Conservation (phyloP, 208 protist genomes). For the Trypanosoma vivax region DNA sequence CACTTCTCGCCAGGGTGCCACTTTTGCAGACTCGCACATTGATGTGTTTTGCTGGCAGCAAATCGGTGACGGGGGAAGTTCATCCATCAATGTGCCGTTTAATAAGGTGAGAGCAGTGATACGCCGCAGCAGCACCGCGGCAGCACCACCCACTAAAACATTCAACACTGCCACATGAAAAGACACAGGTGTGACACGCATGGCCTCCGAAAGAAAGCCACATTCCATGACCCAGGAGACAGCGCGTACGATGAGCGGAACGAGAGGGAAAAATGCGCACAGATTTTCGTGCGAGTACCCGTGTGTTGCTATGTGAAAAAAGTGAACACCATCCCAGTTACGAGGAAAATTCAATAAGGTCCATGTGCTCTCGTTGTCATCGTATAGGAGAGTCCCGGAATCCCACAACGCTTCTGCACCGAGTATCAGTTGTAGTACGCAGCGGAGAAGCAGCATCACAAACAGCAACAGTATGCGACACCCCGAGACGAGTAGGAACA, state of each 20-base stretch:
- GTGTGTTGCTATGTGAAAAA: slow-evolving; percentile 59
- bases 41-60: neutral
- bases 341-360: slow-evolving; percentile 40
- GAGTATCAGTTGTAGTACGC: slow-evolving; percentile 34
- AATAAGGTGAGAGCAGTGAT: slow-evolving; percentile 48
- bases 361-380: slow-evolving; percentile 20
- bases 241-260: slow-evolving; percentile 42
- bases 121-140: slow-evolving; percentile 47
- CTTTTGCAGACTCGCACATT: neutral
- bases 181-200: slow-evolving; percentile 36
- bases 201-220: slow-evolving; percentile 16
- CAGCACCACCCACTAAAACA: slow-evolving; percentile 22
- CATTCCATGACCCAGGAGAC: slow-evolving; percentile 30
- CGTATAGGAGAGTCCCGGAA: slow-evolving; percentile 38
- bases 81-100: slow-evolving; percentile 23
- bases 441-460: slow-evolving; percentile 36
- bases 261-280: slow-evolving; percentile 63
- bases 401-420: slow-evolving; percentile 43
- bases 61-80: slow-evolving; percentile 9
- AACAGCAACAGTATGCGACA: slow-evolving; percentile 34
- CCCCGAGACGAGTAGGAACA: slow-evolving; percentile 33
- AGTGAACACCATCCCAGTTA: slow-evolving; percentile 73
- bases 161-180: slow-evolving; percentile 46
- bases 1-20: slow-evolving; percentile 29
- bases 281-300: slow-evolving; percentile 73